Percentiles rank a stretch among this genome's conserved stretches.
These are phyloP conservation scores for Liriodendron chinense DNA, from an alignment of 164 flowering plant species.

Conservation along the genomic window DNA sequence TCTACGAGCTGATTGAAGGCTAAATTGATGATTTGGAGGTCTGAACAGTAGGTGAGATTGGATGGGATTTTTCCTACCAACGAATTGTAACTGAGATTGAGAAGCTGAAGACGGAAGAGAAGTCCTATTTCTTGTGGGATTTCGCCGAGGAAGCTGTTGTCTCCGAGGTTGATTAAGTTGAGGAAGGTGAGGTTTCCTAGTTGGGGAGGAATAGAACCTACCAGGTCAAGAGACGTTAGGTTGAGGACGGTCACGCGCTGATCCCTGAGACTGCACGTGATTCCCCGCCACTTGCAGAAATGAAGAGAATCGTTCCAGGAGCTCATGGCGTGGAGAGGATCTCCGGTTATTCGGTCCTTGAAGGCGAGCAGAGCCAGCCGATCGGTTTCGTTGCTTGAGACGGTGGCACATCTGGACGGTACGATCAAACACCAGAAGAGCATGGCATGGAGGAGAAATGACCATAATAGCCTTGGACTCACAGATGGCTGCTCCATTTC, in stretches of 20 bases:
- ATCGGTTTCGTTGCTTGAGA: constrained; percentile 7
- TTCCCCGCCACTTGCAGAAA: constrained; percentile 15
- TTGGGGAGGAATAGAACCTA: constrained; percentile 32
- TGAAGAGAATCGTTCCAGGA: constrained; percentile 17
- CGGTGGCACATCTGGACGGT: background rate
- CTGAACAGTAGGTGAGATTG: constrained; percentile 19
- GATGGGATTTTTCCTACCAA: constrained; percentile 31
- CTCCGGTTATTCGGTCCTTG: constrained; percentile 9
- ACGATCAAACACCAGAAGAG: background rate
- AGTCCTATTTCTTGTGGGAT: constrained; percentile 31
- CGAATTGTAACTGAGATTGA: constrained; percentile 33
- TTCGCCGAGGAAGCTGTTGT: constrained; percentile 30
- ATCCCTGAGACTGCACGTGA: constrained; percentile 19
- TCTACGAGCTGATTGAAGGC: background rate
- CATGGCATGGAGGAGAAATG: background rate
- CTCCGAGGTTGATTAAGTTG: constrained; percentile 25
- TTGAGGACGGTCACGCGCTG: constrained; percentile 26
- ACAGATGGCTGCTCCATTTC: background rate
- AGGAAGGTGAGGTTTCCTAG: constrained; percentile 47
- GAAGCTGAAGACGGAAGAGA: constrained; percentile 25
- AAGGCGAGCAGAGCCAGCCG: constrained; percentile 11
- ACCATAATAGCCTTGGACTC: background rate
- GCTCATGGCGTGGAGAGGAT: constrained; percentile 8
- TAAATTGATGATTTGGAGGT: constrained; percentile 11
- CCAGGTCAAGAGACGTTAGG: constrained; percentile 18